These are phyloP conservation scores for Musa itinerans DNA, from an alignment of 176 grass and related monocot species.

Conservation along the genomic window DNA sequence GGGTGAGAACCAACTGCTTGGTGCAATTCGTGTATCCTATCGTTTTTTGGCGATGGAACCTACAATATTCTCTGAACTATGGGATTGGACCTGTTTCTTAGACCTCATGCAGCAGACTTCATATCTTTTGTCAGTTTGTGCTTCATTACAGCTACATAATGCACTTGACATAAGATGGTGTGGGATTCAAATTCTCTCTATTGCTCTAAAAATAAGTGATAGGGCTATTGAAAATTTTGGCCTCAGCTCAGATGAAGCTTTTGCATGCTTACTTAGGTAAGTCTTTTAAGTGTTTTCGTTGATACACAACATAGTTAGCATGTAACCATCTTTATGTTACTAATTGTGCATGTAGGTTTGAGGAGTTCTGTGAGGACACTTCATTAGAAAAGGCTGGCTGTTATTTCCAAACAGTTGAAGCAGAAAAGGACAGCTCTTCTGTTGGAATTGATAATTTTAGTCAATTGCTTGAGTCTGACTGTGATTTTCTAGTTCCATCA, in stretches of 20 bases:
- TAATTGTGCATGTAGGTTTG: constrained; percentile 43
- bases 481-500: constrained; percentile 31
- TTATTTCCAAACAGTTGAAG: constrained; percentile 43
- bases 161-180: constrained; percentile 72
- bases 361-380: constrained; percentile 71
- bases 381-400: constrained; percentile 81
- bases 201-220: constrained; percentile 66
- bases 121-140: constrained; percentile 32
- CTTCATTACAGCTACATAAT: constrained; percentile 22
- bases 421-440: constrained; percentile 14
- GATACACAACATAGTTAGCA: neutral
- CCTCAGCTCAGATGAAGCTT: constrained; percentile 50
- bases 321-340: neutral
- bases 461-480: constrained; percentile 23
- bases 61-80: constrained; percentile 54
- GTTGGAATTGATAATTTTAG: constrained; percentile 24
- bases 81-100: constrained; percentile 89
- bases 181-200: constrained; percentile 53
- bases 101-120: constrained; percentile 43
- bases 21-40: constrained; percentile 48
- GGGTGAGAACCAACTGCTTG: constrained; percentile 51
- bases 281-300: constrained; percentile 4
- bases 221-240: constrained; percentile 60
- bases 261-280: constrained; percentile 65
- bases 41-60: constrained; percentile 75